A percentile compares a stretch with the other conserved stretches of the same genome.
These are phyloP conservation scores for Yarrowia galli DNA, from an alignment of 1,139 yeast genomes.

Conservation along the genomic window DNA sequence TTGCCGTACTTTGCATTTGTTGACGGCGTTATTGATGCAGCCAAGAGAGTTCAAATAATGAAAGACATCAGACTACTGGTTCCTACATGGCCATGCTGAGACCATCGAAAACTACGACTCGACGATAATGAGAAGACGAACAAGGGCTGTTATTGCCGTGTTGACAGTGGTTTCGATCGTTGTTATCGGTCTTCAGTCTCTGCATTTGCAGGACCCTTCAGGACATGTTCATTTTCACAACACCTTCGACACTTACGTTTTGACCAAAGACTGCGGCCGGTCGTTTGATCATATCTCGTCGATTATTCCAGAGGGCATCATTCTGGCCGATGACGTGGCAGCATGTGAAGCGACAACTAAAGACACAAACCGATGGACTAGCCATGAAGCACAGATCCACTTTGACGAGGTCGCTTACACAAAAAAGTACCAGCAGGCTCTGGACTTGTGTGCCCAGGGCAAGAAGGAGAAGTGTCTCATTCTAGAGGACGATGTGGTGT, in stretches of 20 bases:
- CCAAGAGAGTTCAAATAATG: too few species aligned
- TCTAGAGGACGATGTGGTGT: conserved; percentile 20
- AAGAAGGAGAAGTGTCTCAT: conserved; percentile 2
- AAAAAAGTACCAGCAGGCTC: conserved; percentile 24
- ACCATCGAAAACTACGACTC: too few species aligned
- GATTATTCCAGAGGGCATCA: neutral
- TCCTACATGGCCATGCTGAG: too few species aligned
- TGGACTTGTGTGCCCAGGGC: conserved; percentile 3
- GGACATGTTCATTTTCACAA: neutral
- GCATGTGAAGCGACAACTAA: neutral
- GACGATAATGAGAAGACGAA: neutral
- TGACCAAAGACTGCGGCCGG: conserved; percentile 16
- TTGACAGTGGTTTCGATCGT: neutral
- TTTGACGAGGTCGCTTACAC: conserved; percentile 20
- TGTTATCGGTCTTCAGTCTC: neutral
- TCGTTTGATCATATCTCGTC: conserved; percentile 9
- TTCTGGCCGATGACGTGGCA: neutral
- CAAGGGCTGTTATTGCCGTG: neutral
- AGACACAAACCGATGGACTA: neutral
- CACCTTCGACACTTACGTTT: conserved; percentile 11
- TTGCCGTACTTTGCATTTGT: too few species aligned
- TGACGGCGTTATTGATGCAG: too few species aligned
- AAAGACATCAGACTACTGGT: too few species aligned
- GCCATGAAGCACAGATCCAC: neutral
- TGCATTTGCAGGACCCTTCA: neutral